Evolutionary conservation across 164 flowering plant genomes (phyloP).

Genomic region (Warburgia ugandensis): DNA sequence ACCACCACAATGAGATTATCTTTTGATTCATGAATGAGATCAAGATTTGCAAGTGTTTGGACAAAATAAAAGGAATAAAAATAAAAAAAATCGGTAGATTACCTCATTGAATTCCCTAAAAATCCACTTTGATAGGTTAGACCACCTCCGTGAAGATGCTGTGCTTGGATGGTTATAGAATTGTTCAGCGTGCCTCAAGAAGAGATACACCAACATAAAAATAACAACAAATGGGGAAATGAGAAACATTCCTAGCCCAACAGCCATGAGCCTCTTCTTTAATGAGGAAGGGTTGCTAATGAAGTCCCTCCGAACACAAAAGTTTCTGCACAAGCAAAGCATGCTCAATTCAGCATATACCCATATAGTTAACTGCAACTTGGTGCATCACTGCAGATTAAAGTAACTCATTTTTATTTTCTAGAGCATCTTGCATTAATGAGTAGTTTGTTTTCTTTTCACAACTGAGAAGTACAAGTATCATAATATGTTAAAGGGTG

Average conservation of each 20-base stretch:
- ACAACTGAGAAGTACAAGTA: too few relatives aligned
- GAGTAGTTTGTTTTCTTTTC: neutral
- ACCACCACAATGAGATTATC: too few relatives aligned
- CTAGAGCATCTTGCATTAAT: too few relatives aligned
- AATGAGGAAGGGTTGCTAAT: slow-evolving; percentile 61
- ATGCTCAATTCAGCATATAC: too few relatives aligned
- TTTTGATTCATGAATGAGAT: too few relatives aligned
- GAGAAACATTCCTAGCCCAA: slow-evolving; percentile 78
- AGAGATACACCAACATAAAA: slow-evolving; percentile 86
- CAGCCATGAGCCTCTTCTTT: slow-evolving; percentile 80
- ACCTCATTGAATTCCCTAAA: slow-evolving; percentile 99
- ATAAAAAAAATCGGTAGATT: slow-evolving; percentile 9
- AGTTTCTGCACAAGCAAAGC: slow-evolving; percentile 57
- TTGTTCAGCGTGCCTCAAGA: slow-evolving; percentile 93
- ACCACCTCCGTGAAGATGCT: slow-evolving; percentile 93
- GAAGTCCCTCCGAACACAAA: slow-evolving; percentile 62
- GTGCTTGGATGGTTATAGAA: slow-evolving; percentile 95
- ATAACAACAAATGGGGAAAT: slow-evolving; percentile 92
- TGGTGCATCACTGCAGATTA: too few relatives aligned
- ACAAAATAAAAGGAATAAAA: neutral
- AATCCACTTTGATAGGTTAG: slow-evolving; percentile 93
- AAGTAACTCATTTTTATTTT: too few relatives aligned
- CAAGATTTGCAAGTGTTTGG: too few relatives aligned
- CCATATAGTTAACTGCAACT: too few relatives aligned
- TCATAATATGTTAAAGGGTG: too few relatives aligned